Evolutionary conservation across 2,329 filamentous ascomycete species (phyloP).

Genomic region (Coniella vitis): DNA sequence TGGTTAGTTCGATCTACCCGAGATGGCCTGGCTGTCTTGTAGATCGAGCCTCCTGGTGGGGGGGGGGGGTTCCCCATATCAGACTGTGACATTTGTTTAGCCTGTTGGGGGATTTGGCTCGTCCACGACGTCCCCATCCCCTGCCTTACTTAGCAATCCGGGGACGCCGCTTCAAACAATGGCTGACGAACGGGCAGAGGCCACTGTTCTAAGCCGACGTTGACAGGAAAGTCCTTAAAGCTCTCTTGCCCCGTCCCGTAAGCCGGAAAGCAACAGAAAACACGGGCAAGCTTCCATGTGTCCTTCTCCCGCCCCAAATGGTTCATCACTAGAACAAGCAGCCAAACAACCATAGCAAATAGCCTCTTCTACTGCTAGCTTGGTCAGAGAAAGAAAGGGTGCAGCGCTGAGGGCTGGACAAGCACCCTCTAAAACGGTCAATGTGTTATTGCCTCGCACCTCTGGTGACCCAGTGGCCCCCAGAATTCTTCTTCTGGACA

Average conservation of each 20-base stretch:
- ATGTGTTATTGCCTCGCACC: constrained; percentile 9
- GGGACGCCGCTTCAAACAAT: background rate
- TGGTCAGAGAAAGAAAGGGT: too few species aligned
- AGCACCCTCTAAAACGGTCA: background rate
- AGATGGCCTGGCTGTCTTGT: background rate
- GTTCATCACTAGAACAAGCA: constrained; percentile 13
- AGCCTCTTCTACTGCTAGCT: background rate
- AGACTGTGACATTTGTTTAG: background rate
- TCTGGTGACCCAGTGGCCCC: constrained; percentile 4
- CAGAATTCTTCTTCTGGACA: background rate
- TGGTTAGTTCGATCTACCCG: constrained; percentile 6
- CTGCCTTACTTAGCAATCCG: background rate
- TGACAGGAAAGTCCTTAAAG: background rate
- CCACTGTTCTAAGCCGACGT: background rate
- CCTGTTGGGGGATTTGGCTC: background rate
- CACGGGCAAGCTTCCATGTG: constrained; percentile 8
- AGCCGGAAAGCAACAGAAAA: constrained; percentile 5
- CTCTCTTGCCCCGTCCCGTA: background rate
- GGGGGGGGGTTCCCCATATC: background rate
- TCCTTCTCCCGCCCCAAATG: constrained; percentile 4
- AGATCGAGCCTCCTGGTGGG: background rate
- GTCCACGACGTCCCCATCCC: background rate
- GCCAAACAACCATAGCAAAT: constrained; percentile 11
- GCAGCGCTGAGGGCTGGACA: too few species aligned
- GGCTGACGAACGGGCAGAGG: background rate